These are phyloP conservation scores for Coprinellus aureogranulatus DNA, from an alignment of 768 basidiomycete species.

Conservation along the genomic window DNA sequence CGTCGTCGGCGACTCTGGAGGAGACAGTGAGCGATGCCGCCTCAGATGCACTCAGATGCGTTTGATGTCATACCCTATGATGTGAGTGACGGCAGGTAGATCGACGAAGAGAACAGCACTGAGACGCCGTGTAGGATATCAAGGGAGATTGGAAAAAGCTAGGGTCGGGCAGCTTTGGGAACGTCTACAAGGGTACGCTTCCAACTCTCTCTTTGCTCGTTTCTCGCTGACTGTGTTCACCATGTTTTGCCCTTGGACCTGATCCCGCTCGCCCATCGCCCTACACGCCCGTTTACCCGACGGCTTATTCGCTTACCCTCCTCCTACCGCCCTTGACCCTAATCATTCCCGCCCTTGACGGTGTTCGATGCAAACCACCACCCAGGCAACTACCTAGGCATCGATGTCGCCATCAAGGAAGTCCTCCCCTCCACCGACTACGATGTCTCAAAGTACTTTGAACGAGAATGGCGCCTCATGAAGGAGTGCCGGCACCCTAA, in stretches of 20 bases:
- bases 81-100: no score
- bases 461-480: conserved; percentile 98
- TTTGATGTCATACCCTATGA: conserved; percentile 89
- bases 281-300: no score
- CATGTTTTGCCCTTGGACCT: neutral
- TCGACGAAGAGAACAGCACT: no score
- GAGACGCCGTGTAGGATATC: conserved; percentile 79
- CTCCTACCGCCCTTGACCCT: no score
- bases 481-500: conserved; percentile 92
- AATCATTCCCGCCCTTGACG: no score
- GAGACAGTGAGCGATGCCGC: no score
- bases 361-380: no score
- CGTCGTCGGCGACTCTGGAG: no score
- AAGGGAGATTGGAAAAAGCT: conserved; percentile 85
- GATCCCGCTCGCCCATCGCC: neutral
- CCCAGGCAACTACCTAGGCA: conserved; percentile 87
- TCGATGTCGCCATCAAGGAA: conserved; percentile 96
- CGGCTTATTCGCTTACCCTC: no score
- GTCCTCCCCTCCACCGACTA: conserved; percentile 89
- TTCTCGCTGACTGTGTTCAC: no score
- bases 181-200: conserved; percentile 76
- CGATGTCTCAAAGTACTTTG: conserved; percentile 96
- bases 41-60: conserved; percentile 53
- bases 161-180: conserved; percentile 90
- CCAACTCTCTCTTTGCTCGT: neutral